Evolutionary conservation across 2,329 filamentous ascomycete genomes (phyloP), one percentile per base, ranked within the genome.

Genomic region (Hypoxylon sp.): DNA sequence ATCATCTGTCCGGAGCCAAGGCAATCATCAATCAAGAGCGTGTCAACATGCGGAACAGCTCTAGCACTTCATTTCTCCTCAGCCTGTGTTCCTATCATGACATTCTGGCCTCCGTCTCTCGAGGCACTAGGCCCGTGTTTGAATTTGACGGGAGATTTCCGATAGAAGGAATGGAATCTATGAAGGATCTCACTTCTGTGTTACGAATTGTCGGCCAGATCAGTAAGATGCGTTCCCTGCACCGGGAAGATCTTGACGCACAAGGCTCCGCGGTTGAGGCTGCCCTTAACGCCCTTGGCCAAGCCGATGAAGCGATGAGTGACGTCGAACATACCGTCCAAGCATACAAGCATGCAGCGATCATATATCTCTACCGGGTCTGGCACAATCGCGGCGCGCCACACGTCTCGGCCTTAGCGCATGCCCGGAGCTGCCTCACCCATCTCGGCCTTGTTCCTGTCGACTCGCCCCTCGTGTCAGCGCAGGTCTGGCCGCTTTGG

Each of bases 401-500:
- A 2, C 66, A 73, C 44, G 70, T 70, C 0, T 54, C 51, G 0
- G 67, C 70, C 3, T 53, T 71, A 5, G 57, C 53, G 5, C 73
- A 76, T 46, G 74, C 71, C 2, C 58, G 66, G 18, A 59, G 59
- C 26, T 76, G 75, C 42, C 71, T 77, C 22, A 42, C 54, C 4
- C 69, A 77, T 32, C 65, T 77, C 2, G 50, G 63, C 6, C 49
- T 67, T 18, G 72, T 77, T 2, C 67, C 71, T 2, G 65, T 74
- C 14, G 56, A 60, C 1, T 76, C 75, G 1, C 70, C 75, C 4
- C 73, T 76, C 11, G 72, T 71, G 6, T 72, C 75, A 1, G 69
- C 68, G 1, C 76, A 77, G 22, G 71, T 72, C 12, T 77, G 75
- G 75, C 75, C 76, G 3, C 58, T 77, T 1, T 77, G 72, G 73